Conservation (phyloP, 2,329 filamentous ascomycete species). For the Lasiodiplodia sp. region DNA sequence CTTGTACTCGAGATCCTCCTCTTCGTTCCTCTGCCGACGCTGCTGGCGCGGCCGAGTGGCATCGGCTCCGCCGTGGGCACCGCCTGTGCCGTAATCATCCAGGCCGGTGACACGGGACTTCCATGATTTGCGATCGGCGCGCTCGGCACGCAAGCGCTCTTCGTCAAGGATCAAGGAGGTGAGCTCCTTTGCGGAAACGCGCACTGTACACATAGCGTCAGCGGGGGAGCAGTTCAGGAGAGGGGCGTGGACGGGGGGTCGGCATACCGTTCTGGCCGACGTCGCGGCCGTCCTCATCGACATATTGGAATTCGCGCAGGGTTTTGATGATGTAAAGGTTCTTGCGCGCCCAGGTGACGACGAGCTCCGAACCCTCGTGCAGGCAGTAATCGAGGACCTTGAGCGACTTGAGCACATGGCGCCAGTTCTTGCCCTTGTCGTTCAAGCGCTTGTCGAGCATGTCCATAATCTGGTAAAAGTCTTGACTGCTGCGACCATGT, state of each 20-base stretch:
- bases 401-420: constrained; percentile 94
- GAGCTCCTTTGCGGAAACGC: constrained; percentile 93
- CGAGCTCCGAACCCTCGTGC: constrained; percentile 94
- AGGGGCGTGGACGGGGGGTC: constrained; percentile 4
- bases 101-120: constrained; percentile 95
- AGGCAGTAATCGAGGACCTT: constrained; percentile 98
- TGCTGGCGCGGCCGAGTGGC: constrained; percentile 44
- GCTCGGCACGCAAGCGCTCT: constrained; percentile 86
- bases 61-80: constrained; percentile 44
- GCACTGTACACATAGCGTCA: constrained; percentile 65
- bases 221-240: constrained; percentile 12
- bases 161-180: constrained; percentile 92
- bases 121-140: constrained; percentile 91
- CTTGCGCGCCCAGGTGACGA: constrained; percentile 97
- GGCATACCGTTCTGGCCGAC: constrained; percentile 92
- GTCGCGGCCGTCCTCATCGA: constrained; percentile 93
- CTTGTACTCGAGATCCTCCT: constrained; percentile 84
- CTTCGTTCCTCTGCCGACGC: constrained; percentile 58
- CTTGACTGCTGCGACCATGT: constrained; percentile 72
- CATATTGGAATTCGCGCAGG: constrained; percentile 92
- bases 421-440: constrained; percentile 99
- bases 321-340: constrained; percentile 99
- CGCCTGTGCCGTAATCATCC: constrained; percentile 73
- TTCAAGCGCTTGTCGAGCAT: constrained; percentile 99
- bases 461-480: constrained; percentile 99